Base-by-base conservation (phyloP, 371 early-diverging fungal species). In the Syncephalis fuscata region DNA sequence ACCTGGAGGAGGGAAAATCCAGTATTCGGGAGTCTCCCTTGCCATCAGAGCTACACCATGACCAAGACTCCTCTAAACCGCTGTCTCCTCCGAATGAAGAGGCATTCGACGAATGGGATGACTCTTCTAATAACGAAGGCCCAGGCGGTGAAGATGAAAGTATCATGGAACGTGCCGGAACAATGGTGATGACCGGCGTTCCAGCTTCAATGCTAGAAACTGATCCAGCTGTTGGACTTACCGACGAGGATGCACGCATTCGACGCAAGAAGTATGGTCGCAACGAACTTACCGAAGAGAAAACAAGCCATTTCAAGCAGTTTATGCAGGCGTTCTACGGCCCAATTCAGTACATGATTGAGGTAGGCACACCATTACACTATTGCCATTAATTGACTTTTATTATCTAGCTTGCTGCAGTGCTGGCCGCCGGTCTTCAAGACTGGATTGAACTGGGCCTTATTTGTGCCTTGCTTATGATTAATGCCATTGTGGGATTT, bases 401-500 rank as follows among this genome's bases (percentile, higher is more conserved):
- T 64, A 26, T 67, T 21, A 66, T 67, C 58, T 65, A 65, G 57
- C 53, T 66, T 21, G 67, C 67, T 0, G 65, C 56, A 57, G 54
- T 76, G 61, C 49, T 61, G 41, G 55, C 63, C 16, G 27, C 73
- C 68, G 7, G 83, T 77, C 48, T 54, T 81, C 38, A 79, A 84
- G 60, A 69, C 70, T 41, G 76, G 81, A 41, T 82, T 50, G 88
- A 92, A 59, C 82, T 92, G 62, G 89, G 80, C 23, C 82, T 91
- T 51, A 78, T 92, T 45, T 60, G 85, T 21, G 78, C 71, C 36
- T 67, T 92, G 17, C 61, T 92, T 26, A 56, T 91, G 46, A 68
- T 82, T 61, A 92, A 92, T 60, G 93, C 93, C 41, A 57, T 74
- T 50, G 88, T 92, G 53, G 93, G 93, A 24, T 92, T 74, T 58